Evolutionary conservation across 2,329 filamentous ascomycete species (phyloP).

Genomic region (Penicillium sp.): DNA sequence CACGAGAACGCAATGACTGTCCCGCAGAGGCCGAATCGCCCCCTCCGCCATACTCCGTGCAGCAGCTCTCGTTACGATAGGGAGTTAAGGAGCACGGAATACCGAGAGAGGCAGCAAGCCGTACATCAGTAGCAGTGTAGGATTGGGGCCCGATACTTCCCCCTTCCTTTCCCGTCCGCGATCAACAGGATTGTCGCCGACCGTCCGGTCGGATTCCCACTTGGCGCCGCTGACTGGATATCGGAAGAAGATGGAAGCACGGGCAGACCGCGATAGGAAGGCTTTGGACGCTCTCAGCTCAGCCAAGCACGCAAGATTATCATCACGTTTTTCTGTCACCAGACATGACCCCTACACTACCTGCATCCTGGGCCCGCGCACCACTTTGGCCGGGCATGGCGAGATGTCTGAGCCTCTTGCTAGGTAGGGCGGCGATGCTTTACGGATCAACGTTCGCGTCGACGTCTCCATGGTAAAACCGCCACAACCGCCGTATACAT

Average conservation of each 20-base stretch:
- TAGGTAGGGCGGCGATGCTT: not conserved
- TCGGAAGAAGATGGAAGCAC: no score
- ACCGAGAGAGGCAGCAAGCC: not conserved
- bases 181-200: slow-evolving; percentile 25
- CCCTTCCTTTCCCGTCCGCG: slow-evolving; percentile 15
- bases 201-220: slow-evolving; percentile 12
- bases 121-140: no score
- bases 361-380: no score
- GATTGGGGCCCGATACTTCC: not conserved
- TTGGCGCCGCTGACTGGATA: slow-evolving; percentile 4
- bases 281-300: slow-evolving; percentile 13
- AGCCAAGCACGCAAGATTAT: slow-evolving; percentile 14
- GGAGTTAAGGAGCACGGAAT: no score
- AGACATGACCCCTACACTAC: no score
- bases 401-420: not conserved
- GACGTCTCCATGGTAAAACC: slow-evolving; percentile 8
- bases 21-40: no score
- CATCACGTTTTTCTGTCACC: no score
- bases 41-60: no score
- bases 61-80: no score
- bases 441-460: not conserved
- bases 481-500: slow-evolving; percentile 22
- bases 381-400: no score
- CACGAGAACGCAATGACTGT: no score
- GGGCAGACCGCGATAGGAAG: slow-evolving; percentile 5